Conservation (phyloP, 441 rosid genomes). For the Rhodomyrtus psidioides region DNA sequence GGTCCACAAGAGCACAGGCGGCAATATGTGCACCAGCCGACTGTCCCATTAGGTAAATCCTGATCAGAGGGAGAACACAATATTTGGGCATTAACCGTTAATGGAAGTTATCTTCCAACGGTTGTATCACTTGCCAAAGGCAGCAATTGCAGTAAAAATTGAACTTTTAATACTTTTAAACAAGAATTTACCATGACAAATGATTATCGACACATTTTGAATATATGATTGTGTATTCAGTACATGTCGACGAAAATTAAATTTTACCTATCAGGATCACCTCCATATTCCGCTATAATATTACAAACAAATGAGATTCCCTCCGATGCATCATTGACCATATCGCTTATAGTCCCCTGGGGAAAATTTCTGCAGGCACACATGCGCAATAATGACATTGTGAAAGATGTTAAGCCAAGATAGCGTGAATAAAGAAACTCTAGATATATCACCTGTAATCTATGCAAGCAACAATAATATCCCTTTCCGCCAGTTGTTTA, state of each 20-base stretch:
- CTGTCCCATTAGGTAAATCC: constrained; percentile 95
- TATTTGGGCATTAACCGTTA: neutral
- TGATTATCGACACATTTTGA: neutral
- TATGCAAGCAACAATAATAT: constrained; percentile 84
- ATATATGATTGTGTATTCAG: neutral
- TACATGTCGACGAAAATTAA: neutral
- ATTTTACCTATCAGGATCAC: constrained; percentile 75
- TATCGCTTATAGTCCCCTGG: constrained; percentile 93
- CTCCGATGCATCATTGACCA: constrained; percentile 70
- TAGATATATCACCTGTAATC: constrained; percentile 71
- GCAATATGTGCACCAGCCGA: constrained; percentile 98
- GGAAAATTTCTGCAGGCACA: constrained; percentile 78
- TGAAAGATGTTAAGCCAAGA: neutral
- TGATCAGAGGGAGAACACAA: constrained; percentile 11
- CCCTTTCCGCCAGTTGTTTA: constrained; percentile 89
- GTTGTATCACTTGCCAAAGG: neutral
- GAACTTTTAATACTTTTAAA: neutral
- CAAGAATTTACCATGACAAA: neutral
- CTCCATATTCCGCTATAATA: constrained; percentile 69
- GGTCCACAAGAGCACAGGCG: constrained; percentile 79
- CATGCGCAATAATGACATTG: neutral
- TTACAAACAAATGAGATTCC: constrained; percentile 85
- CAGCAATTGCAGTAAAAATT: neutral
- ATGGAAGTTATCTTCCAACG: neutral
- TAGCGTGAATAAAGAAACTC: neutral